Base-by-base conservation (phyloP, 768 basidiomycete genomes). In the Coprinopsis marcescibilis region DNA sequence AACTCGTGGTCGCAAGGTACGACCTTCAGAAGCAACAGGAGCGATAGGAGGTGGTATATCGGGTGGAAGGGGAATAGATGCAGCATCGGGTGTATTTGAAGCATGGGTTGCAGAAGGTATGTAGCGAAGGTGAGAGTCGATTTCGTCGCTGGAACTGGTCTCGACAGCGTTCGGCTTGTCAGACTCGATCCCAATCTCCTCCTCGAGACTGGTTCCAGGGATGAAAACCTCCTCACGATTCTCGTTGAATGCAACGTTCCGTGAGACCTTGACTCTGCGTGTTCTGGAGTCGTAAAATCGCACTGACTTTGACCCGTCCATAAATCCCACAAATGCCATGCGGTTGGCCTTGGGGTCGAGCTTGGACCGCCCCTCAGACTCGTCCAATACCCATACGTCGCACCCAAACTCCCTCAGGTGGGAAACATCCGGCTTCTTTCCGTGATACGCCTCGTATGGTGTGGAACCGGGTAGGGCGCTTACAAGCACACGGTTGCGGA, bases 321-420 rank as follows among this genome's bases (percentile, higher is more conserved):
- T 35, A 48, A 55, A 46, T 6, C 45, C 45, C 13, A 46, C 35
- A 15, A 46, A 39, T 3, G n/a, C 19, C 46, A 52, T 51, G 24
- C 57, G 53, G 27, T 51, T 49, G 26, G 48, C 21, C 11, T 45
- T 43, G 15, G 48, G 37, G 13, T n/a, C 36, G n/a, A 50, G 43
- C 29, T 54, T 54, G 3, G 50, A 47, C 5, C 45, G 15, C 1
- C 23, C 19, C n/a, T 38, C 37, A 5, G 21, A 40, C 38, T 57
- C 53, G 27, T 58, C 51, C 19, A 58, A 30, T 12, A 58, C 47
- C 52, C 56, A 61, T 0, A 56, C 60, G 25, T 51, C 48, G 37
- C 52, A 55, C 39, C 61, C 60, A 44, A 64, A 60, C 38, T 58
- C 56, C n/a, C 53, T 39, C 0, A 64, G 38, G 37, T 61, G 56